Base-by-base conservation (phyloP, 2,329 filamentous ascomycete genomes). In the Fusarium brevicatenulatum region DNA sequence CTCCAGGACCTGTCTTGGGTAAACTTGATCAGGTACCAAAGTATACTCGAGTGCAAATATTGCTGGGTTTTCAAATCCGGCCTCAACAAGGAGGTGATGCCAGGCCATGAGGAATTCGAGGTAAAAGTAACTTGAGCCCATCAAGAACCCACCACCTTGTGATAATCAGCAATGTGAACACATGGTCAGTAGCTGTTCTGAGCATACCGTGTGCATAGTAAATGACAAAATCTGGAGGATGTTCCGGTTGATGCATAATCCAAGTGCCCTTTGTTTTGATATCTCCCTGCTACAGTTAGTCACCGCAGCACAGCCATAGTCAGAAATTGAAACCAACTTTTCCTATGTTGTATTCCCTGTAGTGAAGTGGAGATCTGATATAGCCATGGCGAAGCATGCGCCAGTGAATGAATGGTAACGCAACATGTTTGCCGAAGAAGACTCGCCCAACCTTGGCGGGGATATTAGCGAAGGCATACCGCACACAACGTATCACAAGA, bases 121-220 rank as follows among this genome's bases (percentile, higher is more conserved):
- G 80, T 97, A 97, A 81, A 97, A 97, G 82, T 92, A 93, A 23
- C 88, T 86, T 18, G 92, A 94, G 7, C 94, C 94, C 91, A 97
- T 93, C 11, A 90, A 89, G 80, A 97, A 96, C 1, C 94, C 94
- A 28, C 94, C 94, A 21, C 92, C 91, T 92, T 44, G 23, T 40
- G 58, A 56, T 12, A 47, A 32, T 63, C 50, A 70, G 75, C 28
- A 28, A 66, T 21, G 50, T 40, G 46, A 25, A 37, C 42, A 37
- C 30, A 49, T 36, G 15, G 42, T 21, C 6, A 16, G 19, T 12
- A 43, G 37, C 9, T n/a, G 32, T 23, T 42, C 47, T 19, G 18
- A 44, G 34, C 85, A 74, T 82, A 91, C 92, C 94, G 79, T 97
- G 94, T 44, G 89, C 89, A 79, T 96, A 96, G 79, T 94, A 95